phyloP scores from a whole-genome alignment of 2,329 filamentous ascomycete species.

The Macroventuria anomochaeta region DNA sequence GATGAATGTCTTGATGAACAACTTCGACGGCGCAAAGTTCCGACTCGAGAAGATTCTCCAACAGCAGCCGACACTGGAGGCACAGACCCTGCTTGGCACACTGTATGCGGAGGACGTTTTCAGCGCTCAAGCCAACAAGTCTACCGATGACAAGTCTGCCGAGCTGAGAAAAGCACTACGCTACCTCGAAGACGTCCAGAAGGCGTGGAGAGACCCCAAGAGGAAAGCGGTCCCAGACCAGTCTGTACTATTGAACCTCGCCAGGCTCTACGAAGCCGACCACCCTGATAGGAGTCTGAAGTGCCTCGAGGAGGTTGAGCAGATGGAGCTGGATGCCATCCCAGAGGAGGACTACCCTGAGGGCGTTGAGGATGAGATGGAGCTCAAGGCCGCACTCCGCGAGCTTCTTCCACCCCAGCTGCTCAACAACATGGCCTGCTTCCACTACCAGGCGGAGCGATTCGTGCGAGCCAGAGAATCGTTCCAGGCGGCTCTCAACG shows the following conservation, averaged over 20 bases:
- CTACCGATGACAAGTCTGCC: constrained; percentile 83
- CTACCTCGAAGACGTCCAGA: constrained; percentile 82
- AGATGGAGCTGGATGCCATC: constrained; percentile 83
- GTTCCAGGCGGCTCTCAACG: constrained; percentile 89
- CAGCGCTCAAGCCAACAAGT: constrained; percentile 70
- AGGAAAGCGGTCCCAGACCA: constrained; percentile 81
- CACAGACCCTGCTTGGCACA: constrained; percentile 89
- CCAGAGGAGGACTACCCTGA: constrained; percentile 73
- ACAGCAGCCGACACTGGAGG: constrained; percentile 80
- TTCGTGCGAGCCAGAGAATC: constrained; percentile 79
- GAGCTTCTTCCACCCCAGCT: constrained; percentile 86
- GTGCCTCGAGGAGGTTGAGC: constrained; percentile 89
- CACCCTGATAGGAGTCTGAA: constrained; percentile 89
- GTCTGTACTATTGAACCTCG: constrained; percentile 88
- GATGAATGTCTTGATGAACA: constrained; percentile 81
- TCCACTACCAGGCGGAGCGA: constrained; percentile 88
- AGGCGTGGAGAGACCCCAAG: constrained; percentile 91
- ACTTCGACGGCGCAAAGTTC: constrained; percentile 90
- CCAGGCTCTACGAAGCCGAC: constrained; percentile 85
- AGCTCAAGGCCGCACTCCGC: constrained; percentile 68
- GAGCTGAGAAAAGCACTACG: constrained; percentile 87
- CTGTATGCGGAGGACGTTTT: constrained; percentile 96
- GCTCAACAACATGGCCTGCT: constrained; percentile 96
- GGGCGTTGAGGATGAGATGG: constrained; percentile 50
- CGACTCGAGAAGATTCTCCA: constrained; percentile 93